Percentiles rank a stretch among this genome's conserved stretches.
Conservation (phyloP, 2,329 filamentous ascomycete species). For the Phoma sp. region DNA sequence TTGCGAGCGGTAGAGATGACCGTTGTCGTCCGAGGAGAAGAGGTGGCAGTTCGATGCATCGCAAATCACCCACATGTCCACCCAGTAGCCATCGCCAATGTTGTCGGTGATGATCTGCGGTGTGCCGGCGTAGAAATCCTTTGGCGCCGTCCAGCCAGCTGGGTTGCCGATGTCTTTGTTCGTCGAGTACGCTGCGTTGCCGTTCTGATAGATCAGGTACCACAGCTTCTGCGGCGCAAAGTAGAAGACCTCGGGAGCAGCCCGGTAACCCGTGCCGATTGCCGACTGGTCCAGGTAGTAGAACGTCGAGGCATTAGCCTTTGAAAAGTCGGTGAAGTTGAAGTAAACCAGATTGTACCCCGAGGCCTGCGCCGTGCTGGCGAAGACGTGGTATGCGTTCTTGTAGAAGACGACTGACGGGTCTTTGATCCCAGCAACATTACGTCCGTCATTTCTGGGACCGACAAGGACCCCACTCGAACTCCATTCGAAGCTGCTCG, state of each 20-base stretch:
- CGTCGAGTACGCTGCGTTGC: slow-evolving; percentile 53
- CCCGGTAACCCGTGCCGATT: slow-evolving; percentile 51
- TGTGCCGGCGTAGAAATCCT: slow-evolving; percentile 45
- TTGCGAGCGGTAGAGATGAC: slow-evolving; percentile 50
- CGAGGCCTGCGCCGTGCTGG: slow-evolving; percentile 44
- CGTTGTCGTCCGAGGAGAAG: slow-evolving; percentile 53
- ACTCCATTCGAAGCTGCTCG: slow-evolving; percentile 40
- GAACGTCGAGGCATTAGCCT: slow-evolving; percentile 43
- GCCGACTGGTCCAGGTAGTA: slow-evolving; percentile 49
- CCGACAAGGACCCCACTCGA: slow-evolving; percentile 35
- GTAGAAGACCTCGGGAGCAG: slow-evolving; percentile 52
- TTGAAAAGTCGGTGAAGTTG: slow-evolving; percentile 48
- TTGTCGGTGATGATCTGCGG: slow-evolving; percentile 44
- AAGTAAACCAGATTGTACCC: slow-evolving; percentile 53
- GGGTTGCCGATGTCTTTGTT: slow-evolving; percentile 51
- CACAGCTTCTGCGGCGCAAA: slow-evolving; percentile 51
- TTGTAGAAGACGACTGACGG: slow-evolving; percentile 49
- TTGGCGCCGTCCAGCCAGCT: slow-evolving; percentile 48
- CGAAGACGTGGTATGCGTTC: slow-evolving; percentile 52
- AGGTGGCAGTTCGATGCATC: slow-evolving; percentile 47
- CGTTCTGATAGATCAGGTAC: slow-evolving; percentile 54
- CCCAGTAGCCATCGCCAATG: slow-evolving; percentile 48
- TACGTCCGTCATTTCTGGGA: slow-evolving; percentile 38
- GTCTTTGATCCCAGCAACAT: slow-evolving; percentile 43
- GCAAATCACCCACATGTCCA: slow-evolving; percentile 55